Evolutionary conservation across 208 protist species (phyloP), one percentile per base, ranked within the genome.

Genomic region (Sergeia podlipaevii): DNA sequence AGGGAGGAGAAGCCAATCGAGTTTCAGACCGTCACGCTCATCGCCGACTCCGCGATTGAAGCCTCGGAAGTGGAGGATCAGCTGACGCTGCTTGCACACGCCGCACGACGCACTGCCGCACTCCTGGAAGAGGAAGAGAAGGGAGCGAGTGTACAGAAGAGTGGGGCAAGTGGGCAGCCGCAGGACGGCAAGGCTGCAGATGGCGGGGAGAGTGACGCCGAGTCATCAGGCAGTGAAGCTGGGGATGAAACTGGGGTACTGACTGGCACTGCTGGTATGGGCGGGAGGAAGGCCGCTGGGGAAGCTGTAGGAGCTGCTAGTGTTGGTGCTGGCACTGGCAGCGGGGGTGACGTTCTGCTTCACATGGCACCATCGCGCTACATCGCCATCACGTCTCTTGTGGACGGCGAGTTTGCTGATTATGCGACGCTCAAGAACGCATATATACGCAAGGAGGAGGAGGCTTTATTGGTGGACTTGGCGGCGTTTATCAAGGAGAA

Each of bases 351-450:
- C 10, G 15, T 60, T 13, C 29, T 77, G 21, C 71, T 70, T 47
- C 50, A 74, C 46, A 73, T 81, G 41, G 69, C 77, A 4, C 83
- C 85, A 4, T 82, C 80, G 36, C 77, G 85, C 20, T 91, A 91
- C 66, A 80, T 89, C 26, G 80, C 82, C 23, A 77, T 96, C 45
- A 81, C 82, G 20, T 93, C 89, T 4, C 72, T 93, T 34, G 85
- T 93, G 13, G 82, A 93, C 48, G 83, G 82, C 11, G 85, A 96
- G 64, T 96, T 96, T 37, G 85, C 80, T 0, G 89, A 96, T 61
- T 96, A 96, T 73, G 80, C 75, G 3, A 76, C 85, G 15, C 60
- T 96, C 23, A 77, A 80, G 46, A 82, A 80, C 38, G 85, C 85
- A 1, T 96, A 93, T 69, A 57, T 88, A 39, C 77, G 76, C 4